Base-by-base conservation (phyloP, 2,329 filamentous ascomycete genomes). In the Biscogniauxia marginata region DNA sequence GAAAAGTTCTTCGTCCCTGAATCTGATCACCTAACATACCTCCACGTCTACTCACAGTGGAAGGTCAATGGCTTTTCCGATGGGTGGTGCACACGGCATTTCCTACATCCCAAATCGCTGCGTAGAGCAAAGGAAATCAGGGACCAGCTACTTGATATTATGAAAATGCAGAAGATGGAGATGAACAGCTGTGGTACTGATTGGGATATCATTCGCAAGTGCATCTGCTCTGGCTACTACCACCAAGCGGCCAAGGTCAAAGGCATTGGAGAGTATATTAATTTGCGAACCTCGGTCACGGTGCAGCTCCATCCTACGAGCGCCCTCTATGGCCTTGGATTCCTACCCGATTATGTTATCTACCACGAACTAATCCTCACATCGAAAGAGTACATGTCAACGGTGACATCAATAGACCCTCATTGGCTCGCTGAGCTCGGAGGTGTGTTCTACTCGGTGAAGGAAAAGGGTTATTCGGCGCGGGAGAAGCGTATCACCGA, bases 1-100 rank as follows among this genome's bases (percentile, higher is more conserved):
- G 95, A 99, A 72, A 98, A 98, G 73, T 99, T 99, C 74, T 98
- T 96, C 76, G 95, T 99, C 7, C 92, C 95, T 23, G 95, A 99
- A 74, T 97, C 92, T 1, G 95, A 99, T 71, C 95, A 99, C 71
- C 79, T 99, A 44, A 99, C 95, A 0, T 89, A 97, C 46, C 84
- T 99, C 3, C 93, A 98, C 69, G 95, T 99, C 1, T 99, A 96
- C 75, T 88, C 88, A 7, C 93, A 97, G 70, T 99, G 95, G 95
- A 91, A 90, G 73, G 82, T 89, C 50, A 97, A 99, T 70, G 90
- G 91, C 1, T 88, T 87, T 73, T 92, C 88, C 1, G 95, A 99
- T 71, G 85, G 85, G 23, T 99, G 95, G 95, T 98, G 93, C 74
- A 84, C 87, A 49, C 88, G 89, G 56, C 95, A 99, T 73, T 99